These are phyloP conservation scores for Cercospora zeae-maydis DNA, from an alignment of 2,329 filamentous ascomycete species.

Conservation along the genomic window DNA sequence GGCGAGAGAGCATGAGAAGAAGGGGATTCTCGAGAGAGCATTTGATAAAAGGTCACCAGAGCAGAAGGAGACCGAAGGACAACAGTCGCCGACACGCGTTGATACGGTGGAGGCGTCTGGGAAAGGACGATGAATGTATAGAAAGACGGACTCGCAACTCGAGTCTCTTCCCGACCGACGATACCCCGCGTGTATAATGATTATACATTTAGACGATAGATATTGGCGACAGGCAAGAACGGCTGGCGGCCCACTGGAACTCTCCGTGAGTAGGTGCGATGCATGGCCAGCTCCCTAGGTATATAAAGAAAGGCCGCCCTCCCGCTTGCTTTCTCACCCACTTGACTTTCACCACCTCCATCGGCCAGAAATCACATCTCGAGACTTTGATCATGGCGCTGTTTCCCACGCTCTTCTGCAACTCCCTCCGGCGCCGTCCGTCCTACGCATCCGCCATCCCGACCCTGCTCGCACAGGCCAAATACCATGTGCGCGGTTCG, in stretches of 20 bases:
- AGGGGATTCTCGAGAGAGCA: constrained; percentile 6
- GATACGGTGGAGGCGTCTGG: constrained; percentile 24
- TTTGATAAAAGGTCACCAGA: constrained; percentile 6
- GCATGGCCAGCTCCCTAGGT: background rate
- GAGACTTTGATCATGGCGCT: background rate
- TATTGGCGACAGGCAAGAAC: background rate
- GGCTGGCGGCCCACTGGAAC: background rate
- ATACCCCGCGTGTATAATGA: constrained; percentile 20
- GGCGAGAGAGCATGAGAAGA: constrained; percentile 15
- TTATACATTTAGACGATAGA: background rate
- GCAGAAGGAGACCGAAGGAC: constrained; percentile 6
- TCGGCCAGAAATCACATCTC: background rate
- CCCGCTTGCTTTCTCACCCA: background rate
- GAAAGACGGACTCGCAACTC: constrained; percentile 13
- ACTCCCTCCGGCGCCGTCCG: constrained; percentile 39
- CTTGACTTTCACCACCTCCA: background rate
- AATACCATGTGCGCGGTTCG: constrained; percentile 34
- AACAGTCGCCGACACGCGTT: constrained; percentile 17
- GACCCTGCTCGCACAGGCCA: constrained; percentile 26
- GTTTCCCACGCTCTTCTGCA: constrained; percentile 39
- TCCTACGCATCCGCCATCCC: constrained; percentile 40
- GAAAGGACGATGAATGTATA: constrained; percentile 26
- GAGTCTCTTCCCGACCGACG: constrained; percentile 15
- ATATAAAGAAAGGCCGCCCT: background rate
- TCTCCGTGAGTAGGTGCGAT: background rate